Conservation (phyloP, 495 filamentous ascomycete genomes). For the Hyaloscypha finlandica region DNA sequence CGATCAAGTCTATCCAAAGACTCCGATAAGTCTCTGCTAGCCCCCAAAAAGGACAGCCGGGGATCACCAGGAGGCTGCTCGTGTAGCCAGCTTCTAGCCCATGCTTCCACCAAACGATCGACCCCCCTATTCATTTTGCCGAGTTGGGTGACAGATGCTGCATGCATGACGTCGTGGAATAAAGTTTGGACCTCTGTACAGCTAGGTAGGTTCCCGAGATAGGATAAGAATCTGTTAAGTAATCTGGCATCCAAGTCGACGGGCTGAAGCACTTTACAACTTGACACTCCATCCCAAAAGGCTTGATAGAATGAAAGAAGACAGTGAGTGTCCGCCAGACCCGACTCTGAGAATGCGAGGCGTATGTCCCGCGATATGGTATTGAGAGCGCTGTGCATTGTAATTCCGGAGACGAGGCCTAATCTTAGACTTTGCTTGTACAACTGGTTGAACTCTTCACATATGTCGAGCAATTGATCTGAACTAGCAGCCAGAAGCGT, state of each 20-base stretch:
- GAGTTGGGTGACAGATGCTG: conserved; percentile 15
- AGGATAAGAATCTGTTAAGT: conserved; percentile 19
- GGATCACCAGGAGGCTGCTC: not conserved
- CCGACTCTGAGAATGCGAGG: not conserved
- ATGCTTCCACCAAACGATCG: not conserved
- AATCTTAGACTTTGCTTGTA: conserved; percentile 24
- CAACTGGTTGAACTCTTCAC: conserved; percentile 12
- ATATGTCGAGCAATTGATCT: conserved; percentile 1
- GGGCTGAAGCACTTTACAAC: conserved; percentile 20
- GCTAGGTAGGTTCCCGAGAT: conserved; percentile 5
- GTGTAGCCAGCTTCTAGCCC: not conserved
- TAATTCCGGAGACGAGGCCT: conserved; percentile 20
- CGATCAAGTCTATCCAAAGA: not conserved
- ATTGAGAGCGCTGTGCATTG: conserved; percentile 4
- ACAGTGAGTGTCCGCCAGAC: not conserved
- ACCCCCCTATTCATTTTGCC: conserved; percentile 8
- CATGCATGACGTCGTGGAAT: conserved; percentile 16
- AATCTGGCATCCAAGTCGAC: conserved; percentile 13
- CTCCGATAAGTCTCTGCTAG: conserved; percentile 1
- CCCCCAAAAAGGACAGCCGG: conserved; percentile 9
- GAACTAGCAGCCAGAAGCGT: not conserved
- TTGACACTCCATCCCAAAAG: conserved; percentile 24
- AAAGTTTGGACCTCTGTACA: conserved; percentile 7
- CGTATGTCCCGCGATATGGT: conserved; percentile 10
- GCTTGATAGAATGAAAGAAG: conserved; percentile 19